phyloP scores from a whole-genome alignment of 1,139 yeast species.

The Saccharomyces hybrid region DNA sequence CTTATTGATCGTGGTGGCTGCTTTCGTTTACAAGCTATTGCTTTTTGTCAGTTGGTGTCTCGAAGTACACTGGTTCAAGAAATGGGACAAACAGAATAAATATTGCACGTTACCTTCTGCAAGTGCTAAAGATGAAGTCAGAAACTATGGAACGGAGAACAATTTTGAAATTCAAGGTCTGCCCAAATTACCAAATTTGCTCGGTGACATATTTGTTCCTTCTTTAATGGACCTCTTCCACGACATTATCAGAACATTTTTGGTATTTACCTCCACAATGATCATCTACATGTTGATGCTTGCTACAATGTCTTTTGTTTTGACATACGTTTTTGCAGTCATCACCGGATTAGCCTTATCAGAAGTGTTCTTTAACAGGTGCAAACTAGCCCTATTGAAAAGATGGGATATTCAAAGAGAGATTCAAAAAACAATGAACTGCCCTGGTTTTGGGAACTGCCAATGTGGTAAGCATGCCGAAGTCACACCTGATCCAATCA shows the following conservation, averaged over 20 bases:
- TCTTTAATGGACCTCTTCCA: constrained; percentile 37
- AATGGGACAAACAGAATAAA: constrained; percentile 20
- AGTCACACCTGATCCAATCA: neutral
- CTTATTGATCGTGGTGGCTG: constrained; percentile 48
- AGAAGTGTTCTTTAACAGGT: constrained; percentile 57
- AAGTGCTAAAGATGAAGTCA: constrained; percentile 5
- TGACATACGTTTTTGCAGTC: constrained; percentile 64
- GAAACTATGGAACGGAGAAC: constrained; percentile 13
- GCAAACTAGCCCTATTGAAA: constrained; percentile 26
- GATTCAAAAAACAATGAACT: constrained; percentile 19
- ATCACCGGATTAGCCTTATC: constrained; percentile 62
- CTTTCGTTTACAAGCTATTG: constrained; percentile 51
- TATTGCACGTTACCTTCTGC: constrained; percentile 11
- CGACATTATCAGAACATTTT: constrained; percentile 46
- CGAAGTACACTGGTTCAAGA: constrained; percentile 56
- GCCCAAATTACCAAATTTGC: constrained; percentile 27
- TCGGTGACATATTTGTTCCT: constrained; percentile 38
- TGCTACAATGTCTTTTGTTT: constrained; percentile 64
- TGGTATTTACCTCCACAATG: constrained; percentile 56
- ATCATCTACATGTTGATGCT: constrained; percentile 66
- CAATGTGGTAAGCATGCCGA: constrained; percentile 23
- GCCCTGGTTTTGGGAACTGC: constrained; percentile 27
- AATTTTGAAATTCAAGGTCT: constrained; percentile 11
- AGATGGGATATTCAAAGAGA: constrained; percentile 31
- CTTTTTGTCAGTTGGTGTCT: constrained; percentile 53